A percentile compares a stretch with the other conserved stretches of the same genome.
phyloP scores from a whole-genome alignment of 768 basidiomycete genomes.

The Psilocybe subaeruginosa region DNA sequence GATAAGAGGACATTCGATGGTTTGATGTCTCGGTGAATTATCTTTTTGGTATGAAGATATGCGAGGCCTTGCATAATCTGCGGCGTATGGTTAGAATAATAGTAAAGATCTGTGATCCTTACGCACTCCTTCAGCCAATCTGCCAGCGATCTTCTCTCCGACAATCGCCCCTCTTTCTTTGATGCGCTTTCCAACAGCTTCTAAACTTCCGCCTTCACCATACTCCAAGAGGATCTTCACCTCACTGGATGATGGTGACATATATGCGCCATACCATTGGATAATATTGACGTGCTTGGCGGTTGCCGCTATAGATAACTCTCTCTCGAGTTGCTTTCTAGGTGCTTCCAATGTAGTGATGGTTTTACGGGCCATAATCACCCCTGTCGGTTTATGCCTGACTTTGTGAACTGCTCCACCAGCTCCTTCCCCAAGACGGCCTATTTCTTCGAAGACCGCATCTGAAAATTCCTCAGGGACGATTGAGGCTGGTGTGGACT shows the following conservation, averaged over 20 bases:
- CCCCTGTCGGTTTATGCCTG: conserved; percentile 75
- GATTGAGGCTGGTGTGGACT: conserved; percentile 19
- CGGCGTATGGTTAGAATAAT: conserved; percentile 7
- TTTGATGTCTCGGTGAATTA: conserved; percentile 96
- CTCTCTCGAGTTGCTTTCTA: conserved; percentile 89
- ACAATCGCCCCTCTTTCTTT: conserved; percentile 78
- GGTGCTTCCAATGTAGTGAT: conserved; percentile 92
- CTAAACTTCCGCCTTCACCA: conserved; percentile 87
- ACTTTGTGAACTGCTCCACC: conserved; percentile 97
- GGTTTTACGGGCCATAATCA: conserved; percentile 92
- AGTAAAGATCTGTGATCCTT: conserved; percentile 3
- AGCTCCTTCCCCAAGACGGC: conserved; percentile 90
- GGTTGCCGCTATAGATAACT: conserved; percentile 86
- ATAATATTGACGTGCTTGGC: conserved; percentile 89
- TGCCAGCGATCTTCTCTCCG: conserved; percentile 87
- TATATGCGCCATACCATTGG: conserved; percentile 90
- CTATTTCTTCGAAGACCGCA: conserved; percentile 72
- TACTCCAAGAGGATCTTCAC: conserved; percentile 96
- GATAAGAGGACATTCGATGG: conserved; percentile 93
- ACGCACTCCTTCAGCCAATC: conserved; percentile 90
- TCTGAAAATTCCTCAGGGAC: conserved; percentile 59
- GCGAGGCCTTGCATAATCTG: conserved; percentile 90
- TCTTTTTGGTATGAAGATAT: conserved; percentile 88
- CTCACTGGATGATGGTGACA: conserved; percentile 85
- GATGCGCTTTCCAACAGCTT: conserved; percentile 85